Evolutionary conservation across 441 rosid genomes (phyloP).

Genomic region (Hura crepitans): DNA sequence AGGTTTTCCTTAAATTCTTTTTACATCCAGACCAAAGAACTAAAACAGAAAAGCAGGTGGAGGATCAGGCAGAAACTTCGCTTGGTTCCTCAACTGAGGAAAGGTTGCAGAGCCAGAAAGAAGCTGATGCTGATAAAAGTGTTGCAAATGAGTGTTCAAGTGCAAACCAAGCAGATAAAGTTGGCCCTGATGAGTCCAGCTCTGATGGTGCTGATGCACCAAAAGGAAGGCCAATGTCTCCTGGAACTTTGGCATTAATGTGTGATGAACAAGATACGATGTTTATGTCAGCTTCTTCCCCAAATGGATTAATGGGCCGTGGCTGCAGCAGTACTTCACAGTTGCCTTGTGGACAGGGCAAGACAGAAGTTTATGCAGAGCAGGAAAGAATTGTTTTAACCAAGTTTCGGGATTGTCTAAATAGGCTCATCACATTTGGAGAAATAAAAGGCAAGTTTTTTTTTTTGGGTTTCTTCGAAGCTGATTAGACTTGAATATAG

Average conservation of each 20-base stretch:
- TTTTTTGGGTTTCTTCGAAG: no score
- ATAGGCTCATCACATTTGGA: slow-evolving; percentile 76
- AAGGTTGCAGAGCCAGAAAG: slow-evolving; percentile 46
- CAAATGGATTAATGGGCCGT: slow-evolving; percentile 47
- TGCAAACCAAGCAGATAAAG: slow-evolving; percentile 54
- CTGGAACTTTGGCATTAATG: slow-evolving; percentile 96
- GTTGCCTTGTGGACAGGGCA: slow-evolving; percentile 51
- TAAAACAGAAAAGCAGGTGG: slow-evolving; percentile 43
- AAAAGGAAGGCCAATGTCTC: slow-evolving; percentile 82
- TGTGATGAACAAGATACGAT: slow-evolving; percentile 83
- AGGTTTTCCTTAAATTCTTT: slow-evolving; percentile 13
- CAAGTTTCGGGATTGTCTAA: slow-evolving; percentile 82
- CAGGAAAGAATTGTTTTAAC: slow-evolving; percentile 79
- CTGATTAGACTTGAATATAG: background rate
- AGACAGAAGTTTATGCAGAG: slow-evolving; percentile 64
- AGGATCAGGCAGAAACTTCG: slow-evolving; percentile 46
- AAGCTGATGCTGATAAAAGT: slow-evolving; percentile 39
- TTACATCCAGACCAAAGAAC: slow-evolving; percentile 49
- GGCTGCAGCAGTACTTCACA: slow-evolving; percentile 51
- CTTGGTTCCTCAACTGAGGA: slow-evolving; percentile 56
- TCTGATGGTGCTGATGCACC: slow-evolving; percentile 53
- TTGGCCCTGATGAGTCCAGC: slow-evolving; percentile 41
- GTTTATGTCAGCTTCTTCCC: slow-evolving; percentile 58
- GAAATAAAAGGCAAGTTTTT: slow-evolving; percentile 68
- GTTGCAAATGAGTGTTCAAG: slow-evolving; percentile 45